These are phyloP conservation scores for Colletotrichum paranaense DNA, from an alignment of 2,329 filamentous ascomycete species.

Conservation along the genomic window DNA sequence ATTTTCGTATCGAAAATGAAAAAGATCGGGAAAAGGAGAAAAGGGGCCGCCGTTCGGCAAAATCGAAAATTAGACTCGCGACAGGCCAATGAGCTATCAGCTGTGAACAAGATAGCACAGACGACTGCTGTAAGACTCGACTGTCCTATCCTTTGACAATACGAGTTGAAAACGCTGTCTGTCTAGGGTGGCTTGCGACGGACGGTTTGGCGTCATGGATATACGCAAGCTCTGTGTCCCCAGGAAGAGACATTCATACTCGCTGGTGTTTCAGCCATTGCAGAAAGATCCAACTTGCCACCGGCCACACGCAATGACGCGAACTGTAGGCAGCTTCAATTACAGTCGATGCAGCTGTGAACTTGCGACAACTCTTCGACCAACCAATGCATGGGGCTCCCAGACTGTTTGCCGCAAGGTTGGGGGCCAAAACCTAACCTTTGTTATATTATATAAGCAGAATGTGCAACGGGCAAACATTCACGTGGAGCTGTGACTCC, in stretches of 20 bases:
- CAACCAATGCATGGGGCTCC: constrained; percentile 8
- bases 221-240: not conserved
- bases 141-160: not conserved
- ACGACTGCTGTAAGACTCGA: not conserved
- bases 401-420: not conserved
- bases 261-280: not conserved
- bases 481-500: constrained; percentile 13
- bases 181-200: not conserved
- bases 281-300: not conserved
- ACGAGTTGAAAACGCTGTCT: not conserved
- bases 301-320: not conserved
- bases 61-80: not conserved
- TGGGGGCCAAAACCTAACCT: constrained; percentile 9
- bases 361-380: not conserved
- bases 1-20: not conserved
- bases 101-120: not conserved
- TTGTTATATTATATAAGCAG: constrained; percentile 4
- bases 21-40: not conserved
- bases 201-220: not conserved
- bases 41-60: not conserved
- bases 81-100: not conserved
- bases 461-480: not conserved
- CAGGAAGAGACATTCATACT: not conserved
- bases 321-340: not conserved
- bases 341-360: not conserved